A percentile compares a stretch with the other conserved stretches of the same genome.
phyloP scores from a whole-genome alignment of 78 protist genomes.

The Pigoraptor vietnamica region DNA sequence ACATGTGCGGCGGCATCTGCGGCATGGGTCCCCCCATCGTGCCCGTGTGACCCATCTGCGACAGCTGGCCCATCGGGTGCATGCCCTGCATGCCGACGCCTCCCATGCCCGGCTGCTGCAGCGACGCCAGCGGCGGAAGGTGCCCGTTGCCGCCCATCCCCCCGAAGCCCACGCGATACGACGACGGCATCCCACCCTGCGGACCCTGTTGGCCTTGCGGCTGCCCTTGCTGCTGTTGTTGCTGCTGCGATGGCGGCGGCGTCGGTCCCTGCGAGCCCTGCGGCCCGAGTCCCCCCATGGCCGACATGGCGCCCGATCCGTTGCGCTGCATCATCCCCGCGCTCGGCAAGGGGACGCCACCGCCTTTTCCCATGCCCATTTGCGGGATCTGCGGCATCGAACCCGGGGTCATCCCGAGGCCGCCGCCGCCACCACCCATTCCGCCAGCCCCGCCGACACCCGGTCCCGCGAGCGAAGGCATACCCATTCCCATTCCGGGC shows the following conservation, averaged over 20 bases:
- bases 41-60: not conserved
- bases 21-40: not conserved
- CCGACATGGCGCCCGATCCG: no score
- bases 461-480: not conserved
- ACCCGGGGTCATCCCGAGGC: not conserved
- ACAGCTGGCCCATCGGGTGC: no score
- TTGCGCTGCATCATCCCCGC: no score
- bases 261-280: not conserved
- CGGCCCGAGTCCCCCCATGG: no score
- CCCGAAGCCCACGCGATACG: no score
- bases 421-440: no score
- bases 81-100: not conserved
- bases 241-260: not conserved
- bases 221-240: not conserved
- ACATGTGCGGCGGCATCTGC: not conserved
- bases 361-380: not conserved
- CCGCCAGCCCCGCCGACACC: not conserved
- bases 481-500: no score
- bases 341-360: no score
- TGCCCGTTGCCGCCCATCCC: no score
- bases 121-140: not conserved
- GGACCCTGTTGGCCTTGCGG: not conserved
- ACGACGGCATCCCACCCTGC: no score
- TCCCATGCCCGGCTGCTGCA: not conserved
- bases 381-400: not conserved